These are phyloP conservation scores for Triticum monococcum DNA, from an alignment of 176 grass and related monocot genomes.

Conservation along the genomic window DNA sequence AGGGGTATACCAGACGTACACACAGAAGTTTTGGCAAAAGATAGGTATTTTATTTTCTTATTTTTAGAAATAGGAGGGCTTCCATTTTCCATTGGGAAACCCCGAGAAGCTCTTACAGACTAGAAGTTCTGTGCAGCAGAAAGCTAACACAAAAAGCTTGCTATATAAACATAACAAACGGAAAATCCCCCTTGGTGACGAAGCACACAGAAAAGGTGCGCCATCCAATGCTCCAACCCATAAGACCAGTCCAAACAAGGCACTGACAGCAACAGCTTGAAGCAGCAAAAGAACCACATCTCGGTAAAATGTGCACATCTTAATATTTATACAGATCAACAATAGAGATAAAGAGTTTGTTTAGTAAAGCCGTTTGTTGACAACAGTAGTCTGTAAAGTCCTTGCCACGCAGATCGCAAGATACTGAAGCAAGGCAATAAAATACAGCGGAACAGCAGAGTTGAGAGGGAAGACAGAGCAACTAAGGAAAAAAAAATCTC, in stretches of 20 bases:
- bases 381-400: neutral
- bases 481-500: neutral
- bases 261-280: neutral
- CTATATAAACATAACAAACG: neutral
- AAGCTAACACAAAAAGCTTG: neutral
- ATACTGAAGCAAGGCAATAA: neutral
- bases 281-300: neutral
- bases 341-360: neutral
- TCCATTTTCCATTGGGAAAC: neutral
- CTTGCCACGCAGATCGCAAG: neutral
- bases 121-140: neutral
- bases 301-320: neutral
- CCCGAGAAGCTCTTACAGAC: neutral
- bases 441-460: neutral
- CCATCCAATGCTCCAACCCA: neutral
- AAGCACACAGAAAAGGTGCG: neutral
- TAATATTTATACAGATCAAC: neutral
- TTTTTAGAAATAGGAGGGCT: neutral
- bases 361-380: neutral
- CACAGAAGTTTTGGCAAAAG: neutral
- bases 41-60: neutral
- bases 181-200: neutral
- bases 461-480: neutral
- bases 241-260: neutral
- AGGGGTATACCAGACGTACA: neutral